Evolutionary conservation across 305 asterid genomes (phyloP), one percentile per base, ranked within the genome.

Genomic region (Caryopteris hybrid): DNA sequence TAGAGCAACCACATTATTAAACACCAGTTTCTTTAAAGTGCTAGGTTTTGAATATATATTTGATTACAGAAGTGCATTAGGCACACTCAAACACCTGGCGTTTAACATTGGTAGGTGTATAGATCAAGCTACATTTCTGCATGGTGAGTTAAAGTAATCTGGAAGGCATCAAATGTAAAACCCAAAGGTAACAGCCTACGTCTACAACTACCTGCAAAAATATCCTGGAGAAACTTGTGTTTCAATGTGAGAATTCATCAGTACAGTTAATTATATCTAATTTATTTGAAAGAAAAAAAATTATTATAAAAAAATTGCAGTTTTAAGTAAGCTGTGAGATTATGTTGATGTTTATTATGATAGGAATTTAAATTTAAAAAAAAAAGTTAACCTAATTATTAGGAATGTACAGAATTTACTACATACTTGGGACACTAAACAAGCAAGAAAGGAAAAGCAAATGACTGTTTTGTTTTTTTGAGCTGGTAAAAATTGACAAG

Each of bases 341-440:
- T 18, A 1, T 47, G 8, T 14, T 16, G 25, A 17, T 47, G 6
- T 17, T 47, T 2, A 16, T 46, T 46, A 46, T 21, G 17, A 46
- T 16, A 47, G 53, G 16, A 16, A 21, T 4, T 47, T 6, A 3
- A 47, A 31, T 31, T 31, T 31, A 31, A 31, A 3, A 31, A 27
- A n/a, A n/a, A n/a, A n/a, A n/a, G n/a, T n/a, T 12, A 29, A 9
- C 4, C 9, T 47, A 31, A 33, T 12, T 17, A 51, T n/a, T n/a
- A n/a, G n/a, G n/a, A n/a, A n/a, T n/a, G n/a, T n/a, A n/a, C n/a
- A n/a, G n/a, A 43, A 63, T 20, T 41, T 3, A 38, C 9, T n/a
- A 60, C 48, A 43, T 23, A 64, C 61, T 20, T 64, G 36, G 61
- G 22, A 64, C 45, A 58, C 51, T n/a, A 47, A 51, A 47, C 53